Evolutionary conservation across 2,329 filamentous ascomycete species (phyloP), one percentile per base, ranked within the genome.

Genomic region (Trichoderma aggressivum): DNA sequence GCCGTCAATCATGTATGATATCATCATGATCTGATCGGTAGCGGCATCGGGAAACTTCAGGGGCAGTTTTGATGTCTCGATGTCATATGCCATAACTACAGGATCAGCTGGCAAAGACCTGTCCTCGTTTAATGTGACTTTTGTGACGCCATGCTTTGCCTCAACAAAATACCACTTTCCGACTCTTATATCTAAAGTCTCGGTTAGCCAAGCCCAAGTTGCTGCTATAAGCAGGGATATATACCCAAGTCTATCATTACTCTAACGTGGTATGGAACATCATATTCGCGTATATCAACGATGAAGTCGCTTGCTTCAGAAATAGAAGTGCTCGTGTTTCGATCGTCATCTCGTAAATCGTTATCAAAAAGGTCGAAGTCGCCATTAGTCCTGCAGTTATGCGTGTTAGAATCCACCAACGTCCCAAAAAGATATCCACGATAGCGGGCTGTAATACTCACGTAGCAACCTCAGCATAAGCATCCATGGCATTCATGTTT

Each of bases 1-100:
- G 0, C 96, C 97, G 76, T 99, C 96, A 77, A 99, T 98, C 97
- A 99, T 99, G 84, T 99, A 99, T 36, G 97, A 99, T 80, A 99
- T 95, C 96, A 99, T 99, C 94, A 99, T 99, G 78, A 99, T 92
- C 80, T 97, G 95, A 82, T 99, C 96, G 74, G 97, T 91, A 5
- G 94, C 88, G 2, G 96, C 91, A 79, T 99, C 97, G 30, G 96
- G 97, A 76, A 99, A 99, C 81, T 99, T 99, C 69, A 99, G 85
- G 2, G 97, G 96, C 18, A 96, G 85, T 79, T 99, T 99, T 6
- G 93, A 95, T 3, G 96, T 99, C 82, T 99, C 96, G 78, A 99
- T 99, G 89, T 99, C 96, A 82, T 91, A 99, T n/a, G 96, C 96
- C 87, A 99, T 92, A 24, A 99, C 93, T n/a, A 98, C 93, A 1